phyloP scores from a whole-genome alignment of 768 basidiomycete genomes.

The Arthromyces matolae region DNA sequence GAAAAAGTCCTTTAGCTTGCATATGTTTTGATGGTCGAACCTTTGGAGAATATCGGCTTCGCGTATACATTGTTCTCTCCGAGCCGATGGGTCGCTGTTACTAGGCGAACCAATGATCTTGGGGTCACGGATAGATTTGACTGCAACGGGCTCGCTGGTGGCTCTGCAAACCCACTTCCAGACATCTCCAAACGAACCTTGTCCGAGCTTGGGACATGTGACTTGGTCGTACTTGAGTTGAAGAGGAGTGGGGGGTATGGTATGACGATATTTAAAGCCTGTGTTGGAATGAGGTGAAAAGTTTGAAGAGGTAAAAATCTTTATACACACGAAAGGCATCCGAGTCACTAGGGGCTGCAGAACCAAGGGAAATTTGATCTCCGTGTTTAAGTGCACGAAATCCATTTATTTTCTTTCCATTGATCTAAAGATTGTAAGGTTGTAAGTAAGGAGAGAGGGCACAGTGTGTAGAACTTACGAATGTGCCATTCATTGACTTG shows the following conservation, averaged over 20 bases:
- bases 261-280: conserved; percentile 74
- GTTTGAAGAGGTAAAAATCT: neutral
- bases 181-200: conserved; percentile 89
- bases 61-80: conserved; percentile 29
- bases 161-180: conserved; percentile 70
- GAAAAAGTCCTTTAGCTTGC: conserved; percentile 73
- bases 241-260: conserved; percentile 49
- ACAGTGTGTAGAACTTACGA: conserved; percentile 34
- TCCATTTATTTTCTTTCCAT: conserved; percentile 55
- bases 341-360: conserved; percentile 36
- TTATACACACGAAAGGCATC: conserved; percentile 72
- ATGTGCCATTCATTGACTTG: conserved; percentile 71
- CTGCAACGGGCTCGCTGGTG: conserved; percentile 74
- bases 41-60: conserved; percentile 77
- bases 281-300: neutral
- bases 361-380: conserved; percentile 83
- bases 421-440: conserved; percentile 53
- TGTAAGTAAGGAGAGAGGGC: neutral
- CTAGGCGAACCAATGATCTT: neutral
- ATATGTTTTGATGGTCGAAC: conserved; percentile 80
- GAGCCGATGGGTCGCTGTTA: too few relatives aligned
- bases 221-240: conserved; percentile 63
- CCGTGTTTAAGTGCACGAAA: conserved; percentile 62
- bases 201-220: conserved; percentile 74
- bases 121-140: conserved; percentile 35